Evolutionary conservation across 306 rosid genomes (phyloP), one percentile per base, ranked within the genome.

Genomic region (Vigna hirtella): DNA sequence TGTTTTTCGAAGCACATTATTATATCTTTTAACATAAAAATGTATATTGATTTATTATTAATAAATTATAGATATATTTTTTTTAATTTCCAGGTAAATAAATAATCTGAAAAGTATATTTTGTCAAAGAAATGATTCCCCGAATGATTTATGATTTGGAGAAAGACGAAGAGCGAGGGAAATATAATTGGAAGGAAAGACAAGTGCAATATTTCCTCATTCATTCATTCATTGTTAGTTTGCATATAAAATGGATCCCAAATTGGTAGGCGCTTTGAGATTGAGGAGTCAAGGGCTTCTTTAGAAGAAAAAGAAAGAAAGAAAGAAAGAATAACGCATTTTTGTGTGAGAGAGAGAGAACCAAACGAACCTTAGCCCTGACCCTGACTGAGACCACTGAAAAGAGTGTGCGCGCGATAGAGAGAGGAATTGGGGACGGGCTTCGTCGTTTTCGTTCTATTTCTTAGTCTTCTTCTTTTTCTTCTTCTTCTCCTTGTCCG

Each of bases 251-350:
- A 34, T 28, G 6, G 40, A 36, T 57, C n/a, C 64, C 64, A 24
- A 57, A 11, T 57, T 57, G 64, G 36, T 57, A 16, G 34, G 38
- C 38, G 34, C 64, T 11, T 45, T 3, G 50, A 12, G 50, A 45
- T 45, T 10, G 64, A 3, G 64, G 64, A 57, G 64, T 24, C 64
- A 57, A 57, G 30, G 14, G 64, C 34, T 56, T 56, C 34, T 56
- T 56, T 22, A 10, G 50, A 42, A 40, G 45, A 40, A 6, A 18
- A 53, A 5, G 38, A 34, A 5, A 53, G 24, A 55, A 5, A 53
- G 24, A 55, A 51, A 51, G 3, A 17, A 56, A 56, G 62, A 55
- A 55, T 17, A 55, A 55, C 6, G 30, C 30, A 22, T 22, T 56
- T 42, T 42, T 42, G 47, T 9, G 13, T 0, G 45, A 30, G 34